These are phyloP conservation scores for Esteya vermicola DNA, from an alignment of 2,329 filamentous ascomycete genomes.

Conservation along the genomic window DNA sequence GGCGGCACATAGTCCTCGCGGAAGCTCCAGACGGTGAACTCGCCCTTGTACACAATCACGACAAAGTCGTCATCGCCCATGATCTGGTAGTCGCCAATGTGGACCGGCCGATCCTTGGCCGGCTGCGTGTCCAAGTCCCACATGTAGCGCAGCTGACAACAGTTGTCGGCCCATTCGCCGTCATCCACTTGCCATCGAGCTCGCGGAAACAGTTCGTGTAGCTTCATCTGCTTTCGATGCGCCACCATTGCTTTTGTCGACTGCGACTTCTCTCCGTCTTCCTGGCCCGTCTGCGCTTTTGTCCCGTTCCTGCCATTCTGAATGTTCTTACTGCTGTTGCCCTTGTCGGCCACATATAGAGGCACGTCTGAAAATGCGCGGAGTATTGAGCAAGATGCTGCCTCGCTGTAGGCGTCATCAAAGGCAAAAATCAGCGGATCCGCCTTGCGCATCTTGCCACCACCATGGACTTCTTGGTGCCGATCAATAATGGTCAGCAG, in stretches of 20 bases:
- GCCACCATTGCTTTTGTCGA: too few relatives aligned
- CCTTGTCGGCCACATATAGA: slow-evolving; percentile 1
- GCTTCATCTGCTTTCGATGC: background rate
- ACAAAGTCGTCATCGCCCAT: slow-evolving; percentile 12
- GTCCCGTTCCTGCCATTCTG: background rate
- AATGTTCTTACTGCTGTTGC: too few relatives aligned
- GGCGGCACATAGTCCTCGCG: too few relatives aligned
- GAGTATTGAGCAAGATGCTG: background rate
- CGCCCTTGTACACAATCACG: slow-evolving; percentile 4
- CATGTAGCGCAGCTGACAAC: slow-evolving; percentile 8
- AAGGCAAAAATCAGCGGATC: slow-evolving; percentile 9
- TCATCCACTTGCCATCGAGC: slow-evolving; percentile 8
- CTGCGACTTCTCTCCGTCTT: too few relatives aligned
- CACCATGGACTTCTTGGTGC: slow-evolving; percentile 1
- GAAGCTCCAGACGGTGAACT: slow-evolving; percentile 10
- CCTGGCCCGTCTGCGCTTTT: background rate
- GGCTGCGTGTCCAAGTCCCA: slow-evolving; percentile 7
- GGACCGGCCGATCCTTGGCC: background rate
- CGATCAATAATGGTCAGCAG: slow-evolving; percentile 8
- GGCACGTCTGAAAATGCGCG: slow-evolving; percentile 8
- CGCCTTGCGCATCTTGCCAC: slow-evolving; percentile 4
- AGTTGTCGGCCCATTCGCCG: slow-evolving; percentile 5
- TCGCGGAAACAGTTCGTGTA: slow-evolving; percentile 4
- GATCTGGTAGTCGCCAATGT: slow-evolving; percentile 4
- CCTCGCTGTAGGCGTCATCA: slow-evolving; percentile 6